Conservation (phyloP, 2,329 filamentous ascomycete species). For the Diaporthe nobilis region DNA sequence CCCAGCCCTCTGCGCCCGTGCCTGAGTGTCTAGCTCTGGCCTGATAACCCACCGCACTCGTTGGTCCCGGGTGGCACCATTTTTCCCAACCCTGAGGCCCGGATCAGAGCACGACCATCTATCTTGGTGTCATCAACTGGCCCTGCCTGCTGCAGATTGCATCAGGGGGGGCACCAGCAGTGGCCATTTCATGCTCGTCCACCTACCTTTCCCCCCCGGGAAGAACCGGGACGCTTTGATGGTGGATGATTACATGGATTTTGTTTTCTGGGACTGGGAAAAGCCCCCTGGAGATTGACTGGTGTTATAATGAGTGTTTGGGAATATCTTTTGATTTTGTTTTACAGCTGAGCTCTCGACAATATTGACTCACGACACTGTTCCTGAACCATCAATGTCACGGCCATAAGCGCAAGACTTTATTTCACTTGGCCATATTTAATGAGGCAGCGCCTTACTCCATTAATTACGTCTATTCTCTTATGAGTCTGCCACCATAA, state of each 20-base stretch:
- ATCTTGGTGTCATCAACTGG: not conserved
- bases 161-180: not conserved
- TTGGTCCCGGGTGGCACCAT: conserved; percentile 31
- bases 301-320: not conserved
- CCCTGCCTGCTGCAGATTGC: not conserved
- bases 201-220: not conserved
- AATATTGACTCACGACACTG: not conserved
- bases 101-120: conserved; percentile 9
- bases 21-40: conserved; percentile 3
- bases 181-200: not conserved
- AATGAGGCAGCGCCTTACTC: not conserved
- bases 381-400: not conserved
- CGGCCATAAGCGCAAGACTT: not conserved
- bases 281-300: not conserved
- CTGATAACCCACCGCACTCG: conserved; percentile 27
- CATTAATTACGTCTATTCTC: not conserved
- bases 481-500: not conserved
- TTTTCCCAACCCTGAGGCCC: conserved; percentile 6
- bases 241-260: not conserved
- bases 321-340: not conserved
- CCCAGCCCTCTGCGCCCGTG: not conserved
- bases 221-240: conserved; percentile 22
- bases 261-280: not conserved
- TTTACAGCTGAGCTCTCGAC: not conserved
- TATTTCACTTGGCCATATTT: not conserved